Percentiles rank a stretch among this genome's conserved stretches.
phyloP scores from a whole-genome alignment of 2,329 filamentous ascomycete genomes.

The Orbilia javanica region DNA sequence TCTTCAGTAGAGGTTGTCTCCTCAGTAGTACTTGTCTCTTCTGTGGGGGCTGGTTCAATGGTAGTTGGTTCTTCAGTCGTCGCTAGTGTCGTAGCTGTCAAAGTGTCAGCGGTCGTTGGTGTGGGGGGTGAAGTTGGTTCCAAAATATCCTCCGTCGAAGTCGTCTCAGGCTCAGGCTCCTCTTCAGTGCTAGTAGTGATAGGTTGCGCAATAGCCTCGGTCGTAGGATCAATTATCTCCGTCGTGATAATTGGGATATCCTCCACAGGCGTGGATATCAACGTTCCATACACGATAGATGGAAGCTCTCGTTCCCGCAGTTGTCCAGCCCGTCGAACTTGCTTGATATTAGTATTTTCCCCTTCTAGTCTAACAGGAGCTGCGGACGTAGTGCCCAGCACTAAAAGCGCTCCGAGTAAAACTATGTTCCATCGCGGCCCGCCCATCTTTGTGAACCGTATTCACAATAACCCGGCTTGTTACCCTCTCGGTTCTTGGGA shows the following conservation, averaged over 20 bases:
- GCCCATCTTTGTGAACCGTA: constrained; percentile 7
- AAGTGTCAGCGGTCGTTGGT: neutral
- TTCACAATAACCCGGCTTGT: neutral
- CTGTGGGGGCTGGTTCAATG: neutral
- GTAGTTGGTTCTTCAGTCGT: neutral
- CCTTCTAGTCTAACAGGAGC: constrained; percentile 25
- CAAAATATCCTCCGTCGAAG: neutral
- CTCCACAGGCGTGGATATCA: constrained; percentile 23
- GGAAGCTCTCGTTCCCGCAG: neutral
- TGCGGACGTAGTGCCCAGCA: constrained; percentile 20
- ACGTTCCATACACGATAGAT: constrained; percentile 39
- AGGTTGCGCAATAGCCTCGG: constrained; percentile 13
- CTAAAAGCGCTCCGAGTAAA: constrained; percentile 11
- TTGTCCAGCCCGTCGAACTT: neutral
- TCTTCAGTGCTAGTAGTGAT: constrained; percentile 13
- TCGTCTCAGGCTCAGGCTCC: neutral
- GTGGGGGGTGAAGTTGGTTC: constrained; percentile 11
- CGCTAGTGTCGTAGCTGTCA: no score
- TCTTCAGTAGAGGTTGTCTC: neutral
- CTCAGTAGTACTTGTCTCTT: neutral
- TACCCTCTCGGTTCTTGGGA: no score
- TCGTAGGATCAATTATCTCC: constrained; percentile 11
- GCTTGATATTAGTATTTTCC: neutral
- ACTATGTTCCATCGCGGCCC: constrained; percentile 9
- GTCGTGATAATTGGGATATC: neutral